Conservation (phyloP, 257 asterid genomes). For the Echium plantagineum region DNA sequence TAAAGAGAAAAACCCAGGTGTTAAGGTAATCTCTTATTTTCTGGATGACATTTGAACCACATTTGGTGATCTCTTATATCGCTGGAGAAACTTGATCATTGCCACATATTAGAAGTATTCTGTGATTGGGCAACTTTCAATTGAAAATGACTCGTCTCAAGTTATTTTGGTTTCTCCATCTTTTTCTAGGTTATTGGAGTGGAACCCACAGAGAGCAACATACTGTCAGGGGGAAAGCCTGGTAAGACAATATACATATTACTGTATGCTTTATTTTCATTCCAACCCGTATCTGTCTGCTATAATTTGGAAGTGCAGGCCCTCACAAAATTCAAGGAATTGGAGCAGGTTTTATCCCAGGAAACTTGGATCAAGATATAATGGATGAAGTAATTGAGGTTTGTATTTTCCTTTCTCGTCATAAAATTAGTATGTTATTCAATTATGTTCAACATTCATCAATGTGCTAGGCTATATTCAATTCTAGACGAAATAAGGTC, state of each 20-base stretch:
- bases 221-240: conserved; percentile 95
- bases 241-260: conserved; percentile 47
- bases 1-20: conserved; percentile 52
- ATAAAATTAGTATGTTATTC: not conserved
- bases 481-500: too few species aligned
- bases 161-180: conserved; percentile 2
- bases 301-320: conserved; percentile 84
- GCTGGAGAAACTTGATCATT: not conserved
- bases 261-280: conserved; percentile 12
- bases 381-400: conserved; percentile 98
- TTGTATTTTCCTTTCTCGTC: not conserved
- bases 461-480: too few species aligned
- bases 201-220: conserved; percentile 89
- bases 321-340: conserved; percentile 99
- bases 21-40: conserved; percentile 40
- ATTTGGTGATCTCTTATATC: not conserved
- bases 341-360: conserved; percentile 99
- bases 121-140: not conserved
- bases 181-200: conserved; percentile 69
- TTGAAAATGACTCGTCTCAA: not conserved
- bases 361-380: conserved; percentile 79
- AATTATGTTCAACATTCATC: too few species aligned
- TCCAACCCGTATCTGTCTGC: conserved; percentile 40
- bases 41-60: not conserved
- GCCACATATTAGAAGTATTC: not conserved